phyloP scores from a whole-genome alignment of 129 eudicot species.

The Flaveria trinervia region DNA sequence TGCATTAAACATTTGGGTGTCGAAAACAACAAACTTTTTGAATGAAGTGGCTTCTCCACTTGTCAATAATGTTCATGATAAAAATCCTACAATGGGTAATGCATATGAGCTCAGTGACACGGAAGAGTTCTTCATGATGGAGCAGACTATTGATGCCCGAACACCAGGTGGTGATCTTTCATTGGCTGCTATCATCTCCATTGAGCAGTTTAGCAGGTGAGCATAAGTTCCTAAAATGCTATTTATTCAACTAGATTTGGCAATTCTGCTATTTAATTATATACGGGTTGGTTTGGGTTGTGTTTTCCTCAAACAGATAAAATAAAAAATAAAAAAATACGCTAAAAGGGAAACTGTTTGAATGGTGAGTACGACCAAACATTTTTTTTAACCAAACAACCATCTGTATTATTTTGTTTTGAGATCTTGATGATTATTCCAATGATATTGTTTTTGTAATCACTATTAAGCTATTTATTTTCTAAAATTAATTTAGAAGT shows the following conservation, averaged over 20 bases:
- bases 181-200: slow-evolving; percentile 78
- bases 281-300: slow-evolving; percentile 2
- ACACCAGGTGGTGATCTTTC: slow-evolving; percentile 77
- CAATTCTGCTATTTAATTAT: neutral
- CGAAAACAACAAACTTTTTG: slow-evolving; percentile 77
- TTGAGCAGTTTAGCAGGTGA: slow-evolving; percentile 98
- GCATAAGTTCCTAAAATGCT: slow-evolving; percentile 22
- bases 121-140: slow-evolving; percentile 77
- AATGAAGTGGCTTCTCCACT: slow-evolving; percentile 83
- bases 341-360: neutral
- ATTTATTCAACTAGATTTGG: neutral
- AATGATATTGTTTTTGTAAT: neutral
- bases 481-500: neutral
- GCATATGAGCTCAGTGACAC: slow-evolving; percentile 46
- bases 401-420: neutral
- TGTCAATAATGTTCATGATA: slow-evolving; percentile 50
- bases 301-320: slow-evolving; percentile 3
- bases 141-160: slow-evolving; percentile 70
- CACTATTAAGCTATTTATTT: neutral
- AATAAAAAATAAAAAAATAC: neutral
- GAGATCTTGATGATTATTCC: neutral
- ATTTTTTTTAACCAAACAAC: neutral
- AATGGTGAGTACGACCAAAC: neutral
- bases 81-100: slow-evolving; percentile 41
- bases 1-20: slow-evolving; percentile 67